phyloP scores from a whole-genome alignment of 306 rosid genomes.

The Sicyos edulis region DNA sequence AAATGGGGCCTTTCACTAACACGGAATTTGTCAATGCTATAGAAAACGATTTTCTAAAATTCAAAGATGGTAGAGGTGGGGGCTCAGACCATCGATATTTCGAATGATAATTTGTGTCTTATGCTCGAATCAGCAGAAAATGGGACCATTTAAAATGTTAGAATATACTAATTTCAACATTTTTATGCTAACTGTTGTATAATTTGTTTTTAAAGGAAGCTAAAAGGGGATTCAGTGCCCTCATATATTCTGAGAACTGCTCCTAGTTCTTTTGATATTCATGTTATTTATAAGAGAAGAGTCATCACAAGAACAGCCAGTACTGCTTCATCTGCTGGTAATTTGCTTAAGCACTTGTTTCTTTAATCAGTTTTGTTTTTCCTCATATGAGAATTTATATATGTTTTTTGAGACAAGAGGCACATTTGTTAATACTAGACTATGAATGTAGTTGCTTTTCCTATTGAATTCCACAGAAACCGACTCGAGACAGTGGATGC shows the following conservation, averaged over 20 bases:
- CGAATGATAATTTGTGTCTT: no score
- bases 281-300: conserved; percentile 50
- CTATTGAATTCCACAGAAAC: conserved; percentile 30
- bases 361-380: conserved; percentile 15
- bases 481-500: conserved; percentile 26
- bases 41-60: no score
- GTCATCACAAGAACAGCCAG: conserved; percentile 46
- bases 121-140: no score
- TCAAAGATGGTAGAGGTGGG: no score
- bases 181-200: conserved; percentile 16
- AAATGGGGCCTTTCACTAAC: no score
- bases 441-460: conserved; percentile 16
- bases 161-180: neutral
- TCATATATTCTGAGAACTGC: conserved; percentile 45
- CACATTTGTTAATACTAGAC: neutral
- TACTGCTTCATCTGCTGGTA: conserved; percentile 36
- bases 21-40: neutral
- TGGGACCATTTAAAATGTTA: no score
- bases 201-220: conserved; percentile 43
- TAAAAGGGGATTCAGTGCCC: conserved; percentile 74
- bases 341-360: conserved; percentile 39
- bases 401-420: neutral
- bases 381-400: neutral
- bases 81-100: no score
- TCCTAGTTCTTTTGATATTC: conserved; percentile 49